Evolutionary conservation across 148 eudicot genomes (phyloP).

Genomic region (Rhododendron kiyosumense): DNA sequence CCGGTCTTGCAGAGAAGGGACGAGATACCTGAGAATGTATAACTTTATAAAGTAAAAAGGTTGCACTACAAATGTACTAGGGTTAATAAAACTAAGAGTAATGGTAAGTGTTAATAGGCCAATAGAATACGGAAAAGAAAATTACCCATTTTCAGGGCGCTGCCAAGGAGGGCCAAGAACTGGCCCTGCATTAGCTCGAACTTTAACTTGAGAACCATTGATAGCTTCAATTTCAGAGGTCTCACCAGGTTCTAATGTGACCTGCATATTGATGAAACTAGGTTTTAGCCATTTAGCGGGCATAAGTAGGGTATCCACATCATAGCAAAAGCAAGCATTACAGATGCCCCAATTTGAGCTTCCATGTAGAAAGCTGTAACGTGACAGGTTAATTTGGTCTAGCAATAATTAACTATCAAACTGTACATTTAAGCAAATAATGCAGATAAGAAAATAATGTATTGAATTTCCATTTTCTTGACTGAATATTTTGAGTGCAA

Average conservation of each 20-base stretch:
- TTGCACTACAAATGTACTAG: neutral
- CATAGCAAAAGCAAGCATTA: neutral
- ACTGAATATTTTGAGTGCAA: neutral
- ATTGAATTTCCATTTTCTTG: neutral
- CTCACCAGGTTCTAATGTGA: constrained; percentile 81
- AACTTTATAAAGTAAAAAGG: neutral
- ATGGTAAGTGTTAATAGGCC: neutral
- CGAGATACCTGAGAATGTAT: constrained; percentile 52
- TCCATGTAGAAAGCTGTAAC: neutral
- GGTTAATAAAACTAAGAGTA: neutral
- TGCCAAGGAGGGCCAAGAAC: constrained; percentile 99
- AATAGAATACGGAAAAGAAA: neutral
- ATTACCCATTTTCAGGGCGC: constrained; percentile 95
- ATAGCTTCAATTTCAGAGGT: constrained; percentile 50
- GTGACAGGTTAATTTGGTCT: neutral
- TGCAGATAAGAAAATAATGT: neutral
- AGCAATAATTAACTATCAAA: neutral
- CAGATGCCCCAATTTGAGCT: neutral
- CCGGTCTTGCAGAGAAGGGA: constrained; percentile 53
- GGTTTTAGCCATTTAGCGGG: neutral
- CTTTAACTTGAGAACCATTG: constrained; percentile 47
- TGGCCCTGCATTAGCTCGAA: constrained; percentile 85
- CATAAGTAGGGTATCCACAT: neutral
- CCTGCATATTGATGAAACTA: constrained; percentile 29
- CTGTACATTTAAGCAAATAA: neutral